Evolutionary conservation across 257 asterid genomes (phyloP), one percentile per base, ranked within the genome.

Genomic region (Linaria vulgaris): DNA sequence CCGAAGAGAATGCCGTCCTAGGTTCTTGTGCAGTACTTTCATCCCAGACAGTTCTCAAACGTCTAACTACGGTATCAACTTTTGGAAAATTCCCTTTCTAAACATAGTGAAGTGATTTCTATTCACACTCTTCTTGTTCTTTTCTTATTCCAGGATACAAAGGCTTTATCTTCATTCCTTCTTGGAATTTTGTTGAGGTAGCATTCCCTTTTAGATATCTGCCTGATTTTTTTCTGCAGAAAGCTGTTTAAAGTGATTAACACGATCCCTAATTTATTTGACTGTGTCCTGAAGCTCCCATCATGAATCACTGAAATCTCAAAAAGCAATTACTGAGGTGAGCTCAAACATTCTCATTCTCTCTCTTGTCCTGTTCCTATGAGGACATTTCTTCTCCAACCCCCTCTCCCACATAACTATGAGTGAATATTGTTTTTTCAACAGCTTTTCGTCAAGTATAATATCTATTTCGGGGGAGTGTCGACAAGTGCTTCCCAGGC

Each of bases 271-370:
- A 37, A 23, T 43, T 46, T 43, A 34, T n/a, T n/a, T 21, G 44
- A 20, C 68, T 68, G 20, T 75, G 61, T 56, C 74, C 69, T 72
- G 72, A 72, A 94, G 99, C 85, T 94, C 99, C 74, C 97, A 90
- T 74, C 87, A 85, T 57, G 99, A 90, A 77, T 79, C 99, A 51
- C 91, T 84, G 34, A 94, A 94, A 78, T 83, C 95, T 75, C 99
- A 94, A 88, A 94, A 94, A 87, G 95, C 96, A 68, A 90, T 94
- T 70, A 94, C 82, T 48, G 99, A 94, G 99, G 99, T 90, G 63
- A 78, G 90, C 73, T 63, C 47, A 46, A 60, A 51, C 69, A 72
- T 63, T 31, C 67, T 57, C 55, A 39, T 37, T 39, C 17, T 61
- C 63, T 44, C 63, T 44, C 57, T 25, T 66, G 24, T 68, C 24